Base-by-base conservation (phyloP, 164 flowering plant genomes). In the Santalum album region DNA sequence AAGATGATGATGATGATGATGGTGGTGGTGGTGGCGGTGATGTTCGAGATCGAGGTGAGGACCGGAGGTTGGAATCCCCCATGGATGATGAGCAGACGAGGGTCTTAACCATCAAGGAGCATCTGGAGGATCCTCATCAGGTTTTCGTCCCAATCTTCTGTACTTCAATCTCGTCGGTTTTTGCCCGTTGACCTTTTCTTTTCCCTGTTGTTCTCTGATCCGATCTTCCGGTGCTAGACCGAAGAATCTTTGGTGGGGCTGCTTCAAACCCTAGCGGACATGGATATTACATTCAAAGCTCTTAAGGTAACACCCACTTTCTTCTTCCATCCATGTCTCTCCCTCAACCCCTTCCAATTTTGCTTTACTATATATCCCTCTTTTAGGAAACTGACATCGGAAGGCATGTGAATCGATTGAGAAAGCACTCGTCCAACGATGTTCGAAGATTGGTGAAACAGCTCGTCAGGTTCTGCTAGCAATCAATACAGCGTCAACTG, bases 371-470 rank as follows among this genome's bases (percentile, higher is more conserved):
- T n/a, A n/a, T n/a, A n/a, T 29, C 34, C 14, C 16, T 46, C 25
- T 9, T n/a, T 9, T 16, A 92, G 99, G 97, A 87, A 57, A 86
- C 97, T 48, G 97, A 89, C 60, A 79, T 89, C 6, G 97, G 95
- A 27, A 82, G 95, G 65, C 78, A 84, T 72, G 90, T 89, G 64
- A 89, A 79, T 63, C 65, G 67, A 42, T 72, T 86, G 66, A 53
- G 92, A 62, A 89, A 86, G 74, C 84, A 86, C 66, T 40, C 81
- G 0, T 82, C 97, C 0, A 65, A 55, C 26, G 84, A 84, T 47
- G 90, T 94, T 6, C 63, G 81, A 60, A 66, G 77, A 77, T 69
- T 94, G 66, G 99, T 81, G 64, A 94, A 94, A 73, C 79, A 66
- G 25, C 85, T 90, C 16, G 90, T 94, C 69, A 94, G 97, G 99